These are phyloP conservation scores for Penicillium sp. DNA, from an alignment of 2,329 filamentous ascomycete genomes.

Conservation along the genomic window DNA sequence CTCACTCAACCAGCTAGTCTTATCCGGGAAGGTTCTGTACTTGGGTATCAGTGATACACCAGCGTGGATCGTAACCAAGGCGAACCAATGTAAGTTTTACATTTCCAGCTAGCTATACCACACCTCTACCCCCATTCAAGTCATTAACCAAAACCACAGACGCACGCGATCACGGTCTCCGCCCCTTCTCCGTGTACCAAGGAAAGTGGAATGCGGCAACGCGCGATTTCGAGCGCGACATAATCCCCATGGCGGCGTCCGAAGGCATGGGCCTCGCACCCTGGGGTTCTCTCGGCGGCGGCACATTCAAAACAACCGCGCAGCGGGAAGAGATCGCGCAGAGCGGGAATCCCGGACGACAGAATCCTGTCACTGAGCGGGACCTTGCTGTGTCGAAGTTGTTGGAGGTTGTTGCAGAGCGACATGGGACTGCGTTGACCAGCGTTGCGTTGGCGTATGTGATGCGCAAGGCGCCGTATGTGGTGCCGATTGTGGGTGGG, in stretches of 20 bases:
- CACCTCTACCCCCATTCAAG: too few species aligned
- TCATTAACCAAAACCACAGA: slow-evolving; percentile 35
- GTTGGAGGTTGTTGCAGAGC: slow-evolving; percentile 19
- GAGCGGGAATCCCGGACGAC: slow-evolving; percentile 31
- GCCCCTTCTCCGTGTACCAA: slow-evolving; percentile 69
- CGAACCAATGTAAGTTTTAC: slow-evolving; percentile 55
- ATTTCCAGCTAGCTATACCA: neutral
- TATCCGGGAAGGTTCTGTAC: slow-evolving; percentile 64
- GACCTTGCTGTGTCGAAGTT: slow-evolving; percentile 23
- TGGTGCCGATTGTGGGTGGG: slow-evolving; percentile 56
- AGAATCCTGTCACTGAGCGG: slow-evolving; percentile 15
- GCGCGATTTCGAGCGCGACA: slow-evolving; percentile 69
- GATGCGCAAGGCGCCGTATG: slow-evolving; percentile 53
- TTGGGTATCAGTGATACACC: slow-evolving; percentile 68
- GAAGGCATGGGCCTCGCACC: slow-evolving; percentile 63
- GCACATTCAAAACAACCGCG: slow-evolving; percentile 49
- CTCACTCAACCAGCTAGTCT: slow-evolving; percentile 61
- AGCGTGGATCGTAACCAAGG: slow-evolving; percentile 67
- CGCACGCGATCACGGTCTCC: slow-evolving; percentile 68
- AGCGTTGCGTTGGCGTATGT: slow-evolving; percentile 53
- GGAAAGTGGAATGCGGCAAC: slow-evolving; percentile 61
- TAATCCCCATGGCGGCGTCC: slow-evolving; percentile 62
- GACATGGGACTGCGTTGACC: slow-evolving; percentile 18
- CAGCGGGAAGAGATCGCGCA: slow-evolving; percentile 30
- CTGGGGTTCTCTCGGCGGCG: slow-evolving; percentile 54